A percentile compares a stretch with the other conserved stretches of the same genome.
phyloP scores from a whole-genome alignment of 768 basidiomycete species.

The Leccinum arenicola region DNA sequence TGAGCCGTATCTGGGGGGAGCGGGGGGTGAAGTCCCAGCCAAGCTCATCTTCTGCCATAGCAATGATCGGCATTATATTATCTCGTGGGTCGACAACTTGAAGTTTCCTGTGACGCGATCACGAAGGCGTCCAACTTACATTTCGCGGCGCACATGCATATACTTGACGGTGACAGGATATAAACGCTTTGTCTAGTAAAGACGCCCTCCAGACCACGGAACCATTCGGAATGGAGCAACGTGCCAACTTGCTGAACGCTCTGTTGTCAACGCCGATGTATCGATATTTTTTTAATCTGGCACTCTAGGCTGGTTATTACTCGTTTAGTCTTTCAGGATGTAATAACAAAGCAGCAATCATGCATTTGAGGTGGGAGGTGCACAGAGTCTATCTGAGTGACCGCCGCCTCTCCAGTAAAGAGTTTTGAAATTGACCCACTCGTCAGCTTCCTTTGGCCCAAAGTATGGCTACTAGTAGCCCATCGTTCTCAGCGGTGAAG shows the following conservation, averaged over 20 bases:
- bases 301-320: slow-evolving; percentile 17
- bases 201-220: slow-evolving; percentile 4
- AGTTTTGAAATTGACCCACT: slow-evolving; percentile 47
- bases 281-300: neutral
- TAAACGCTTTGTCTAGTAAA: slow-evolving; percentile 14
- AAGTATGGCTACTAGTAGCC: slow-evolving; percentile 15
- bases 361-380: slow-evolving; percentile 10
- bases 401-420: slow-evolving; percentile 38
- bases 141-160: slow-evolving; percentile 21
- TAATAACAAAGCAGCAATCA: slow-evolving; percentile 7
- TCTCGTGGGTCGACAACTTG: slow-evolving; percentile 25
- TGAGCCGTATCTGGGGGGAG: slow-evolving; percentile 13
- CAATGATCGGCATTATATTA: slow-evolving; percentile 16
- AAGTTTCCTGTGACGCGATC: slow-evolving; percentile 24
- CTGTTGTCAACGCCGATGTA: neutral
- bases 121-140: slow-evolving; percentile 32
- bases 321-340: slow-evolving; percentile 7
- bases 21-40: neutral
- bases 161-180: slow-evolving; percentile 14
- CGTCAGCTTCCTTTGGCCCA: slow-evolving; percentile 32
- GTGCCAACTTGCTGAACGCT: slow-evolving; percentile 15
- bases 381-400: slow-evolving; percentile 19
- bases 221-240: slow-evolving; percentile 23
- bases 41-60: slow-evolving; percentile 6
- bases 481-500: slow-evolving; percentile 13